Evolutionary conservation across 805 yeast genomes (phyloP).

Genomic region (Nakazawaea wickerhamii): DNA sequence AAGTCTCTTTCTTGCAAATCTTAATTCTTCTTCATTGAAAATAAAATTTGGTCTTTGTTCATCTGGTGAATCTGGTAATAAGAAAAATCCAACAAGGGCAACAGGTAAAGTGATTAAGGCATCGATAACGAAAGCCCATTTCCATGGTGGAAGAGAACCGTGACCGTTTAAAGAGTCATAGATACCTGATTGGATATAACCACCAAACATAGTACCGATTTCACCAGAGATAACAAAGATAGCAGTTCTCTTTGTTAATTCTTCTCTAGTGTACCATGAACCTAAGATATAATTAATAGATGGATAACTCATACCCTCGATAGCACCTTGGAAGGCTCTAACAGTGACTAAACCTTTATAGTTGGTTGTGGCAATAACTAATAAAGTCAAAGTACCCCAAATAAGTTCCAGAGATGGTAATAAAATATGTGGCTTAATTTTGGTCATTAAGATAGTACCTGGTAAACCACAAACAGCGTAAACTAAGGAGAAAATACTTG

Average conservation of each 20-base stretch:
- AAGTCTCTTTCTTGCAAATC: constrained; percentile 37
- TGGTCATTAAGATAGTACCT: constrained; percentile 38
- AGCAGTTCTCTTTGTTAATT: constrained; percentile 36
- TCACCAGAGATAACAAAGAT: constrained; percentile 34
- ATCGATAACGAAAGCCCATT: constrained; percentile 65
- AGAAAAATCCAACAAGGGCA: constrained; percentile 48
- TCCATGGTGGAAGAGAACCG: constrained; percentile 55
- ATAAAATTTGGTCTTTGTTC: constrained; percentile 27
- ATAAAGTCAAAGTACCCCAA: constrained; percentile 11
- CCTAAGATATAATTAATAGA: constrained; percentile 33
- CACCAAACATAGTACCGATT: constrained; percentile 38
- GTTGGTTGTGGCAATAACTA: constrained; percentile 12
- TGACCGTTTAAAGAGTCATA: constrained; percentile 34
- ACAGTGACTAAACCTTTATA: constrained; percentile 32
- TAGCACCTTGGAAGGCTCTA: constrained; percentile 37
- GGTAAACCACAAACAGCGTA: constrained; percentile 29
- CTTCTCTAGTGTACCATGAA: constrained; percentile 38
- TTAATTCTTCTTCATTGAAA: constrained; percentile 35
- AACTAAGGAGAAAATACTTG: constrained; percentile 17
- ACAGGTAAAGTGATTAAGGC: constrained; percentile 54
- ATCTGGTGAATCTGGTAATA: constrained; percentile 46
- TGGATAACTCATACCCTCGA: constrained; percentile 39
- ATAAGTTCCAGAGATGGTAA: constrained; percentile 13
- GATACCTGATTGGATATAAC: constrained; percentile 40
- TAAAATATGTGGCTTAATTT: constrained; percentile 37